Evolutionary conservation across 2,329 filamentous ascomycete genomes (phyloP).

Genomic region (Talaromyces islandicus): DNA sequence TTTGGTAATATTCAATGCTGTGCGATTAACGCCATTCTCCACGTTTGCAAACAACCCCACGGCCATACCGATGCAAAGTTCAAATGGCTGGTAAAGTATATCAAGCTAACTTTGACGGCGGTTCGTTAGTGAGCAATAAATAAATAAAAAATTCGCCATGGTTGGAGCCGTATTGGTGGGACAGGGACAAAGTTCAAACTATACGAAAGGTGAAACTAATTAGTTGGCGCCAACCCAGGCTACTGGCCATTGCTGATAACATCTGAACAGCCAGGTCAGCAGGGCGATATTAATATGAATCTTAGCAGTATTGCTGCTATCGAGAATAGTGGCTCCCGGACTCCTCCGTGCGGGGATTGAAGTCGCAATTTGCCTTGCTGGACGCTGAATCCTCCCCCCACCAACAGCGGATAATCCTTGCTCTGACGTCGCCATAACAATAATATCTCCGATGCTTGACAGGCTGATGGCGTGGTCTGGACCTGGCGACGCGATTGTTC

Average conservation of each 20-base stretch:
- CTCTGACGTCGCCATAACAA: neutral
- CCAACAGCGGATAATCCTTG: neutral
- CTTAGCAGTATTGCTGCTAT: neutral
- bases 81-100: neutral
- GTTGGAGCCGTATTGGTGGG: too few species aligned
- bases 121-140: neutral
- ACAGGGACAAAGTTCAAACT: neutral
- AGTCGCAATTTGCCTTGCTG: neutral
- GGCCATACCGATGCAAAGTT: neutral
- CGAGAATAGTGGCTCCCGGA: neutral
- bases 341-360: neutral
- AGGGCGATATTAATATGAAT: neutral
- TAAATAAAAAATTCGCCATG: too few species aligned
- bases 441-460: neutral
- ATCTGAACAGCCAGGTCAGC: neutral
- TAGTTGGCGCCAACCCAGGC: neutral
- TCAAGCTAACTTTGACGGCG: neutral
- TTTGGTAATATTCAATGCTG: neutral
- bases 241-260: neutral
- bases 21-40: neutral
- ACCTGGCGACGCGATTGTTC: neutral
- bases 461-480: neutral
- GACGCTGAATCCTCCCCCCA: neutral
- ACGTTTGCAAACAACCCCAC: neutral
- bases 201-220: neutral